Evolutionary conservation across 768 basidiomycete genomes (phyloP).

Genomic region (Mycena sanguinolenta): DNA sequence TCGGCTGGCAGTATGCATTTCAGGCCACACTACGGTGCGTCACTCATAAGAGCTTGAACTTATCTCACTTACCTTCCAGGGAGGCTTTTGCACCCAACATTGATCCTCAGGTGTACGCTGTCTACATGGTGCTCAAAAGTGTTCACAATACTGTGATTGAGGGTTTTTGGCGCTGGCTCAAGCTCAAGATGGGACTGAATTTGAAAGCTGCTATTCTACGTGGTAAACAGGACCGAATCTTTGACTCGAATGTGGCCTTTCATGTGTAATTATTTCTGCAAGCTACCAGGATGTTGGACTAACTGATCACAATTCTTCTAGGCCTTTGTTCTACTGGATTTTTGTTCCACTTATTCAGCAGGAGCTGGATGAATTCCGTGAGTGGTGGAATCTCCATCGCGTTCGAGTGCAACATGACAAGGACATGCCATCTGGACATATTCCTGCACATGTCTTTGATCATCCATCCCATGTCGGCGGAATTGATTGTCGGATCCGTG

Average conservation of each 20-base stretch:
- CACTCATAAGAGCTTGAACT: no score
- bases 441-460: slow-evolving; percentile 1
- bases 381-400: neutral
- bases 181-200: neutral
- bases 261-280: neutral
- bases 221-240: neutral
- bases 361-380: neutral
- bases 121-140: slow-evolving; percentile 40
- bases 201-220: neutral
- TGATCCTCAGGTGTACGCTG: slow-evolving; percentile 38
- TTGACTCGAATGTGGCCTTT: neutral
- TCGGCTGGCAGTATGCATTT: slow-evolving; percentile 41
- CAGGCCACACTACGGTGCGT: slow-evolving; percentile 6
- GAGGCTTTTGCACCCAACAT: slow-evolving; percentile 41
- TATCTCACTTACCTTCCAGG: slow-evolving; percentile 23
- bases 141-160: slow-evolving; percentile 48
- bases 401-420: slow-evolving; percentile 31
- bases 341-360: neutral
- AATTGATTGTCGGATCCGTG: slow-evolving; percentile 16
- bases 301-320: neutral
- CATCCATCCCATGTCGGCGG: slow-evolving; percentile 8
- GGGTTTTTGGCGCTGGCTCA: slow-evolving; percentile 42
- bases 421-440: slow-evolving; percentile 35
- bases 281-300: neutral
- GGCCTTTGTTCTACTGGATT: neutral